These are phyloP conservation scores for Martiniozyma abietophila DNA, from an alignment of 805 yeast genomes.

Conservation along the genomic window DNA sequence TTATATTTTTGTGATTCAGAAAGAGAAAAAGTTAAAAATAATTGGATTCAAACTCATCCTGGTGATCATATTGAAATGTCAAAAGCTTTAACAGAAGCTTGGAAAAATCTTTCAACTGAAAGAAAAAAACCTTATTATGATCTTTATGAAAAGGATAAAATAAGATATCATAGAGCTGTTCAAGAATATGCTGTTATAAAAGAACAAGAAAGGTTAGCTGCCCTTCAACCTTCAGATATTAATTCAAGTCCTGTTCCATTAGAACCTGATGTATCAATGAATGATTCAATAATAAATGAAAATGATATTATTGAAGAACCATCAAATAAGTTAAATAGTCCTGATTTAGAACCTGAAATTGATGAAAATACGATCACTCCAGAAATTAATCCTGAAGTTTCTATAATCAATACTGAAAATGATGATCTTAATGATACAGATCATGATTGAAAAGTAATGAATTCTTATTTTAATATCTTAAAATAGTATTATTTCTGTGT, in stretches of 20 bases:
- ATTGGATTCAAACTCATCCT: constrained; percentile 42
- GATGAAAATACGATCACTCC: too few species aligned
- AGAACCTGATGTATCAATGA: constrained; percentile 5
- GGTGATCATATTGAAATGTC: constrained; percentile 58
- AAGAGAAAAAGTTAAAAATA: constrained; percentile 59
- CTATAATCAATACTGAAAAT: too few species aligned
- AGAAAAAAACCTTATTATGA: constrained; percentile 66
- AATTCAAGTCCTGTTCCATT: constrained; percentile 1
- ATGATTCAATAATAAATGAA: not conserved
- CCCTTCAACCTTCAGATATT: constrained; percentile 6
- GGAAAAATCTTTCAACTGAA: constrained; percentile 67
- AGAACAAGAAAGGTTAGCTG: constrained; percentile 14
- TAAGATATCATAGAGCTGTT: constrained; percentile 68
- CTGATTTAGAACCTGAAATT: too few species aligned
- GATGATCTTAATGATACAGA: too few species aligned
- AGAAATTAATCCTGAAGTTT: too few species aligned
- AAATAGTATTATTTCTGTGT: too few species aligned
- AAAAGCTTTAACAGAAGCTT: constrained; percentile 70
- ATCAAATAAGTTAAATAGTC: too few species aligned
- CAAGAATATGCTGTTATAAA: constrained; percentile 29
- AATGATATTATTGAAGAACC: not conserved
- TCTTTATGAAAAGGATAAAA: constrained; percentile 68
- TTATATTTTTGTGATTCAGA: constrained; percentile 80
- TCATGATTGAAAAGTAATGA: too few species aligned
- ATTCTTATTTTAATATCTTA: too few species aligned